Evolutionary conservation across 352 stramenopile genomes (phyloP), one percentile per base, ranked within the genome.

Genomic region (Salisapilia sapeloensis): DNA sequence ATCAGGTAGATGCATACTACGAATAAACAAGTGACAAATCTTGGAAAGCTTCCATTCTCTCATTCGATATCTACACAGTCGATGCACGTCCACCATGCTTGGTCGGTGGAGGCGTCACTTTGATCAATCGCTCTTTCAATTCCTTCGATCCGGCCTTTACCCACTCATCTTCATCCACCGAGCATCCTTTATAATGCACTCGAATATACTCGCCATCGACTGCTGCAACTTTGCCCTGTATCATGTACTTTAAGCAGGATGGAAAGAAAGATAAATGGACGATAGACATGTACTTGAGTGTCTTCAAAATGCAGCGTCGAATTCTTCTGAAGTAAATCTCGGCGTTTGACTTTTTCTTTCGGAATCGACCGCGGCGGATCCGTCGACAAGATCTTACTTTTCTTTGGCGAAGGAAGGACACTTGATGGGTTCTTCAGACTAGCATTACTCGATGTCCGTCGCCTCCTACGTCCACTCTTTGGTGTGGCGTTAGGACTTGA

Each of bases 201-300:
- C 72, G 69, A 35, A 85, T 63, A 27, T 65, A 79, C 21, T 75
- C 72, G 46, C 70, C 69, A 24, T 83, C 56, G 4, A 89, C 57
- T 1, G 65, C 67, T 2, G 50, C 59, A 15, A 87, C 50, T 31
- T 66, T 72, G 2, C 64, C 71, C 66, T 84, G 29, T 8, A 33
- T 43, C 8, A 27, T n/a, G 12, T 27, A 4, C 16, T 22, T 30
- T 22, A 36, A 28, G 30, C 33, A 6, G 24, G 23, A 24, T 14
- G 24, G 6, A 2, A 24, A 18, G 25, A 42, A 40, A 24, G 17
- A 38, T 21, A 6, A 23, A 16, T 13, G 23, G 2, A 11, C 12
- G 12, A 11, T 31, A 22, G 8, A 13, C 6, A 34, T 45, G 13
- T 33, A 77, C 64, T 58, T 82, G 62, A 4, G 49, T 54, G 35